These are phyloP conservation scores for Dorcoceras hygrometricum DNA, from an alignment of 257 asterid species.

Conservation along the genomic window DNA sequence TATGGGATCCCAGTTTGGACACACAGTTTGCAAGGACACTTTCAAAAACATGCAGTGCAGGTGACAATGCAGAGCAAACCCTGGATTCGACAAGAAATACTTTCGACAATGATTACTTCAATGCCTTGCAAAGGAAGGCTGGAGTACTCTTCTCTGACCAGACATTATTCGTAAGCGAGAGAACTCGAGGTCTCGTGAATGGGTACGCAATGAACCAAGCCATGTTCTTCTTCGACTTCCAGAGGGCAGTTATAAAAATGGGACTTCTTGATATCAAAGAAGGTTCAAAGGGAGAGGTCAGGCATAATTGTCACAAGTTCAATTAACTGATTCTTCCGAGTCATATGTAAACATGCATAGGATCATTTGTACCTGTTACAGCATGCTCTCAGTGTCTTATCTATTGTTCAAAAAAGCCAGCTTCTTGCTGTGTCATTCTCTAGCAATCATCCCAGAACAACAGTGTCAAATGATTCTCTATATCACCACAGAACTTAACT, in stretches of 20 bases:
- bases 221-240: conserved; percentile 78
- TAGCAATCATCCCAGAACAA: too few relatives aligned
- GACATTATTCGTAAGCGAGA: conserved; percentile 47
- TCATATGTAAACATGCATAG: background rate
- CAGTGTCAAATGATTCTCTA: too few relatives aligned
- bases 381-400: too few relatives aligned
- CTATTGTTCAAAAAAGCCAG: too few relatives aligned
- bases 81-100: conserved; percentile 53
- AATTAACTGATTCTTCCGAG: too few relatives aligned
- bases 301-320: conserved; percentile 27
- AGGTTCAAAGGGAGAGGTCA: conserved; percentile 66
- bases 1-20: conserved; percentile 67
- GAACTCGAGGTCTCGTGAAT: conserved; percentile 58
- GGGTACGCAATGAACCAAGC: conserved; percentile 71
- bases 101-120: conserved; percentile 69
- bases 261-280: conserved; percentile 68
- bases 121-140: conserved; percentile 45
- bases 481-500: background rate
- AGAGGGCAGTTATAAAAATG: conserved; percentile 76
- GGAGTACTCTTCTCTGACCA: conserved; percentile 88
- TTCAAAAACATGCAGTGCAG: conserved; percentile 59
- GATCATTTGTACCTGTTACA: too few relatives aligned
- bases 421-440: too few relatives aligned
- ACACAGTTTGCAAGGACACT: conserved; percentile 52
- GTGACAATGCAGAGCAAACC: conserved; percentile 68